Percentiles rank a stretch among this genome's conserved stretches.
Evolutionary conservation across 2,329 filamentous ascomycete species (phyloP).

Genomic region (Malbranchea cinnamomea): DNA sequence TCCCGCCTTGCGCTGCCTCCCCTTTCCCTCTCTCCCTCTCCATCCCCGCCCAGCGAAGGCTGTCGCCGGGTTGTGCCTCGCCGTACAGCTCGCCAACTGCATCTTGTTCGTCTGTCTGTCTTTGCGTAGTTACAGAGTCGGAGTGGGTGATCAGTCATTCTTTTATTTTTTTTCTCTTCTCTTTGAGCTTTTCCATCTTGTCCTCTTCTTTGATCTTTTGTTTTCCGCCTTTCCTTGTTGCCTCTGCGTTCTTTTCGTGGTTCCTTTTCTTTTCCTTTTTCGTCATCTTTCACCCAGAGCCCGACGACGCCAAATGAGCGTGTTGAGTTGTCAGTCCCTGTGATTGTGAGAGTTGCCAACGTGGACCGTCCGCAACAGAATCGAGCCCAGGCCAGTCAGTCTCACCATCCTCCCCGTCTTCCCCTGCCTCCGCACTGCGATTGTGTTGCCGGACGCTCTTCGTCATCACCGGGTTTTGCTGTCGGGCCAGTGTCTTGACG

Average conservation of each 20-base stretch:
- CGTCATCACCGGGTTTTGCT: too few relatives aligned
- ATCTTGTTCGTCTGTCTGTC: constrained; percentile 9
- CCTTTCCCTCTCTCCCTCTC: constrained; percentile 15
- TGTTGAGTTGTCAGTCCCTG: too few relatives aligned
- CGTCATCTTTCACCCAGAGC: constrained; percentile 6
- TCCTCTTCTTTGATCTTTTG: constrained; percentile 9
- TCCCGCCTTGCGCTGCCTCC: constrained; percentile 13
- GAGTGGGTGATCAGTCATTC: constrained; percentile 13
- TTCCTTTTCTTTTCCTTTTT: constrained; percentile 8
- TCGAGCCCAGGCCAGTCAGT: constrained; percentile 4
- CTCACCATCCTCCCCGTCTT: constrained; percentile 5
- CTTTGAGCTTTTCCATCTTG: constrained; percentile 7
- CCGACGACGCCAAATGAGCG: too few relatives aligned
- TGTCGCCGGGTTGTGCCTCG: constrained; percentile 24
- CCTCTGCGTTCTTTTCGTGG: not conserved
- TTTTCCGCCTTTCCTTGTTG: not conserved
- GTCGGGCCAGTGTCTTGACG: too few relatives aligned
- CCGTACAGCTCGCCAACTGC: constrained; percentile 11
- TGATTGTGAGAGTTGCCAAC: too few relatives aligned
- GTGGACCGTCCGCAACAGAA: too few relatives aligned
- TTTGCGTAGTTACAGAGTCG: constrained; percentile 2
- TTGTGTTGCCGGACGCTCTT: too few relatives aligned
- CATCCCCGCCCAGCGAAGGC: constrained; percentile 21
- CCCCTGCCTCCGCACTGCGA: too few relatives aligned
- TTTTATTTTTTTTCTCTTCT: constrained; percentile 10